Evolutionary conservation across 805 yeast species (phyloP).

Genomic region (Nakazawaea laoshanensis): DNA sequence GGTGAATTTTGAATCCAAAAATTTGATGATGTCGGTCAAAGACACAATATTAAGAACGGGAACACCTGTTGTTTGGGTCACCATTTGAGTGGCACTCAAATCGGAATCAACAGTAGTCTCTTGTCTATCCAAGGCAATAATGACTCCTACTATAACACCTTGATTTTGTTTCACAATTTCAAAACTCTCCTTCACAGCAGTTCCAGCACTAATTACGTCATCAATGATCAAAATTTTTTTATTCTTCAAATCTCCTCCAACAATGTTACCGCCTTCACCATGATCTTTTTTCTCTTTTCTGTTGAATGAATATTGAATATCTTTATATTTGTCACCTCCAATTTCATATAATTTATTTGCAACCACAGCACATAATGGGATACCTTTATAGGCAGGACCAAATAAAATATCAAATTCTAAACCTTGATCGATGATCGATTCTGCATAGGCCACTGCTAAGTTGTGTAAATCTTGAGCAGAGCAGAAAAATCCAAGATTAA

Average conservation of each 20-base stretch:
- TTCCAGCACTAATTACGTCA: slow-evolving; percentile 98
- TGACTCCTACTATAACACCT: slow-evolving; percentile 75
- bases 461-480: slow-evolving; percentile 73
- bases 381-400: slow-evolving; percentile 98
- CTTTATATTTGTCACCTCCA: slow-evolving; percentile 68
- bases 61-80: slow-evolving; percentile 59
- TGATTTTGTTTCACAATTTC: slow-evolving; percentile 60
- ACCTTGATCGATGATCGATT: slow-evolving; percentile 73
- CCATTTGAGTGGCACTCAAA: slow-evolving; percentile 75
- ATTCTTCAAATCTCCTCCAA: slow-evolving; percentile 68
- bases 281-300: slow-evolving; percentile 96
- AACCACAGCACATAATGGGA: slow-evolving; percentile 89
- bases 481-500: slow-evolving; percentile 86
- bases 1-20: slow-evolving; percentile 47
- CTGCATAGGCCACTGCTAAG: slow-evolving; percentile 83
- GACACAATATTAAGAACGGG: slow-evolving; percentile 81
- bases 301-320: slow-evolving; percentile 86
- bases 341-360: slow-evolving; percentile 88
- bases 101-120: slow-evolving; percentile 69
- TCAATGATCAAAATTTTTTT: slow-evolving; percentile 82
- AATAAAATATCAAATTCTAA: slow-evolving; percentile 83
- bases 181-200: slow-evolving; percentile 93
- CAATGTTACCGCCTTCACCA: slow-evolving; percentile 96
- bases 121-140: slow-evolving; percentile 92
- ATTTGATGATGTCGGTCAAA: slow-evolving; percentile 63